Evolutionary conservation across 1,284 basidiomycete genomes (phyloP), one percentile per base, ranked within the genome.

Genomic region (Rhodotorula sp.): DNA sequence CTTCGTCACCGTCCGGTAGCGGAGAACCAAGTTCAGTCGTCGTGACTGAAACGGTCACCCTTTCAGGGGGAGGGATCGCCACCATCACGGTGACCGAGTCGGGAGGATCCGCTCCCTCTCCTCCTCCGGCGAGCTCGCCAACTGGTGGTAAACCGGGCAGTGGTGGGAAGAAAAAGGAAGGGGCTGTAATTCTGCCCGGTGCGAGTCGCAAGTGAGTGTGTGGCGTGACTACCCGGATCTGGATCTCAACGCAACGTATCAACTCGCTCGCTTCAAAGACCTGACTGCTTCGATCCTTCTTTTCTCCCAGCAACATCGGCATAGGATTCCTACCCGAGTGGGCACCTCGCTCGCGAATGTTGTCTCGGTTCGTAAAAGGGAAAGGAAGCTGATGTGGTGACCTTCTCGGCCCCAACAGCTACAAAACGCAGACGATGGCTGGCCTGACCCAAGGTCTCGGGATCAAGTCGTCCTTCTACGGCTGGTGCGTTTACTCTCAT

Each of bases 241-340:
- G 33, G n/a, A n/a, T n/a, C n/a, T n/a, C n/a, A n/a, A n/a, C n/a
- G 33, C 33, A 33, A 4, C 33, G 33, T 33, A 4, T 33, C 33
- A 7, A 33, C 33, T 33, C 33, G 33, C 8, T 33, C 8, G 33
- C 33, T 33, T 33, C 33, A 33, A 7, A 5, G 33, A 33, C 33
- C 33, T 42, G 37, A 42, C 37, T 42, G 37, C 37, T 42, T 42
- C 7, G 8, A 42, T 10, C 2, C 10, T 42, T 42, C 37, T 42
- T 42, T 42, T 12, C 37, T 12, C 42, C 6, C 56, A 58, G 56
- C 49, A 59, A 59, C 24, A 72, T 72, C 24, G 71, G 67, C 4
- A 72, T 72, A 10, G 71, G 71, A 4, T 69, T 69, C 54, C 24
- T 72, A 4, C 71, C 71, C 1, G 71, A 72, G 60, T 67, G n/a